phyloP scores from a whole-genome alignment of 768 basidiomycete genomes.

The Tulasnella sp. region DNA sequence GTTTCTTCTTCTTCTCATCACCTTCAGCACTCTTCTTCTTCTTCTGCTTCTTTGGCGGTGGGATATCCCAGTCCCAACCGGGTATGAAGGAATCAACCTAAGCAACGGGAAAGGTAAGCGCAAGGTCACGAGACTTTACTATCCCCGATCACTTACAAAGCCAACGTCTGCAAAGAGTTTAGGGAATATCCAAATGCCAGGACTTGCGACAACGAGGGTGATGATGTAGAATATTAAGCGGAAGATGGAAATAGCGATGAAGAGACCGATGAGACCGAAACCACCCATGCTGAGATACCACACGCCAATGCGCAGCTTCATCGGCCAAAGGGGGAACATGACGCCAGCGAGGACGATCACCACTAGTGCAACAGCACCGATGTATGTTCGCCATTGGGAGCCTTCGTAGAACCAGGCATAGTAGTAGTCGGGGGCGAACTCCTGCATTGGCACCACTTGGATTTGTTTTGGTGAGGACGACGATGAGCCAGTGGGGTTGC shows the following conservation, averaged over 20 bases:
- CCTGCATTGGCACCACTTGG: slow-evolving; percentile 63
- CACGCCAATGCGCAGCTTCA: slow-evolving; percentile 83
- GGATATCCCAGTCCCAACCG: slow-evolving; percentile 91
- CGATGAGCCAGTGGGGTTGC: slow-evolving; percentile 52
- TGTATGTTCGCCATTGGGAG: slow-evolving; percentile 86
- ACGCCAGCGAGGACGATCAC: slow-evolving; percentile 89
- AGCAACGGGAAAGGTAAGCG: background rate
- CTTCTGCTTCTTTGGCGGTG: slow-evolving; percentile 60
- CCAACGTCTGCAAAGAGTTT: slow-evolving; percentile 97
- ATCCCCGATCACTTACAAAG: slow-evolving; percentile 61
- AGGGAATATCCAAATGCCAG: slow-evolving; percentile 99
- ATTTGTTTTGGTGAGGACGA: slow-evolving; percentile 72
- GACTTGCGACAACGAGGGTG: slow-evolving; percentile 74
- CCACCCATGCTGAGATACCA: slow-evolving; percentile 90
- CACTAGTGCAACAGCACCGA: slow-evolving; percentile 87
- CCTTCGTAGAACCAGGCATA: slow-evolving; percentile 98
- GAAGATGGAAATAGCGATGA: slow-evolving; percentile 85
- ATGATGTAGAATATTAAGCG: slow-evolving; percentile 90
- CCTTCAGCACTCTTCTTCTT: slow-evolving; percentile 34
- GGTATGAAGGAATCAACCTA: slow-evolving; percentile 98
- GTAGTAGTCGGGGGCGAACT: slow-evolving; percentile 70
- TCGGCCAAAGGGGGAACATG: slow-evolving; percentile 99
- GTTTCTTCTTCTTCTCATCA: slow-evolving; percentile 13
- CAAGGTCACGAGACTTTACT: background rate
- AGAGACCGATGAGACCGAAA: slow-evolving; percentile 78